Conservation (phyloP, 257 asterid genomes). For the Lantana camara region DNA sequence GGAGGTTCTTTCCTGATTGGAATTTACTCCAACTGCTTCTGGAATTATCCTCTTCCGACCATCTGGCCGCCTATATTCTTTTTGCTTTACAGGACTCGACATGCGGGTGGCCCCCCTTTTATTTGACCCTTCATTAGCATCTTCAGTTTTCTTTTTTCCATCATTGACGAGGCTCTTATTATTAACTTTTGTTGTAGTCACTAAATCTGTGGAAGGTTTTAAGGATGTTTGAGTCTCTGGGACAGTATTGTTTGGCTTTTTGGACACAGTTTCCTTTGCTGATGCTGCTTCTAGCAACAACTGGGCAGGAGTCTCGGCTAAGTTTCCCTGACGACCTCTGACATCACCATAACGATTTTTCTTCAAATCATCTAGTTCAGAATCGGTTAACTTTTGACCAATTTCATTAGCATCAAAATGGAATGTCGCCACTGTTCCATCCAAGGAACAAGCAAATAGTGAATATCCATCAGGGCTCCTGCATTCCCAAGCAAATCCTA, state of each 20-base stretch:
- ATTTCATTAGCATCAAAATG: constrained; percentile 80
- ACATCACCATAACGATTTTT: constrained; percentile 86
- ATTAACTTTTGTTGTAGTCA: constrained; percentile 35
- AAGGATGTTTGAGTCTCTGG: constrained; percentile 45
- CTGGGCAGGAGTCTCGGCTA: constrained; percentile 94
- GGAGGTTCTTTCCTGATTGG: constrained; percentile 52
- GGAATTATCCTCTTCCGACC: constrained; percentile 99
- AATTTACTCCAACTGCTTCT: constrained; percentile 88
- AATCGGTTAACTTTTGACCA: constrained; percentile 69
- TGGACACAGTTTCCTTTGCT: constrained; percentile 55
- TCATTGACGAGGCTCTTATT: constrained; percentile 44
- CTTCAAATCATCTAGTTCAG: constrained; percentile 87
- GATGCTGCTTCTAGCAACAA: constrained; percentile 88
- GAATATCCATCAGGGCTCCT: constrained; percentile 99
- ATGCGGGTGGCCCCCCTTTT: constrained; percentile 50
- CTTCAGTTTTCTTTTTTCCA: constrained; percentile 59
- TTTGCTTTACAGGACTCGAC: constrained; percentile 92
- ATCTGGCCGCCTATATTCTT: constrained; percentile 92
- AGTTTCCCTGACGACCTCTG: constrained; percentile 77
- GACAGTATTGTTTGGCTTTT: constrained; percentile 39
- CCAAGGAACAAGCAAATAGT: constrained; percentile 92
- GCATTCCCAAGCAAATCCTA: constrained; percentile 34
- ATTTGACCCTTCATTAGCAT: constrained; percentile 49
- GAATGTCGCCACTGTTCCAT: constrained; percentile 88
- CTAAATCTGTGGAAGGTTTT: constrained; percentile 51